Percentiles rank a stretch among this genome's conserved stretches.
These are phyloP conservation scores for Syzygium malaccense DNA, from an alignment of 441 rosid species.

Conservation along the genomic window DNA sequence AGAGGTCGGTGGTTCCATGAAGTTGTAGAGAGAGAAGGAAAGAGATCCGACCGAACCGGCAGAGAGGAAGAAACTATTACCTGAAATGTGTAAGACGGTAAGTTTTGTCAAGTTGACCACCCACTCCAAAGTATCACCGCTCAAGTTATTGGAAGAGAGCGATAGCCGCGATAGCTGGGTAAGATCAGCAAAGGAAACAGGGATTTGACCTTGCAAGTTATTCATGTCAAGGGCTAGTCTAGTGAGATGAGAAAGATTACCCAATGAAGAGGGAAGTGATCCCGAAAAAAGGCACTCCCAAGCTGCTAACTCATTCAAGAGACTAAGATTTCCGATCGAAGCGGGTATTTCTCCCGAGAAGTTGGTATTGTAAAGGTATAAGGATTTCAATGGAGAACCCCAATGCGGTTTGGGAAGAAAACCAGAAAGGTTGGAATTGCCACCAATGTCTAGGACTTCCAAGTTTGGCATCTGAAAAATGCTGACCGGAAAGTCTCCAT, in stretches of 20 bases:
- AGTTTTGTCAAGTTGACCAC: not conserved
- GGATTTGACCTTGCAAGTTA: not conserved
- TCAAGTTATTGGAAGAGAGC: fast-evolving
- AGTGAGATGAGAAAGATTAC: not conserved
- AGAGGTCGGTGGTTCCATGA: not conserved
- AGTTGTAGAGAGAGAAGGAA: not conserved
- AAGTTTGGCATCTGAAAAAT: slow-evolving; percentile 14
- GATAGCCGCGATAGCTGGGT: fast-evolving
- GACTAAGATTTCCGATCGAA: slow-evolving; percentile 8
- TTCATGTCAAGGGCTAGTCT: fast-evolving
- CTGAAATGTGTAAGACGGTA: fast-evolving
- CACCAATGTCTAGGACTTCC: not conserved
- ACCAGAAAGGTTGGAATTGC: not conserved
- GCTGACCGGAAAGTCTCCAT: slow-evolving; percentile 1
- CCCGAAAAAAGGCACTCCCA: fast-evolving
- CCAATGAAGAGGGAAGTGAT: not conserved
- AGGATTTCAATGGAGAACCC: not conserved
- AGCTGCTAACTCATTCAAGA: not conserved
- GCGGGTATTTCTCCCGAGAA: slow-evolving; percentile 8
- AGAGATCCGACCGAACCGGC: fast-evolving
- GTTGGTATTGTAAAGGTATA: not conserved
- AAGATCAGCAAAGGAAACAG: not conserved
- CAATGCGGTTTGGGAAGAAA: not conserved
- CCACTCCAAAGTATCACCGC: not conserved
- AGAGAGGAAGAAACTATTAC: not conserved